Percentiles rank a stretch among this genome's conserved stretches.
Evolutionary conservation across 2,329 filamentous ascomycete genomes (phyloP).

Genomic region (Thermothelomyces thermophilus): DNA sequence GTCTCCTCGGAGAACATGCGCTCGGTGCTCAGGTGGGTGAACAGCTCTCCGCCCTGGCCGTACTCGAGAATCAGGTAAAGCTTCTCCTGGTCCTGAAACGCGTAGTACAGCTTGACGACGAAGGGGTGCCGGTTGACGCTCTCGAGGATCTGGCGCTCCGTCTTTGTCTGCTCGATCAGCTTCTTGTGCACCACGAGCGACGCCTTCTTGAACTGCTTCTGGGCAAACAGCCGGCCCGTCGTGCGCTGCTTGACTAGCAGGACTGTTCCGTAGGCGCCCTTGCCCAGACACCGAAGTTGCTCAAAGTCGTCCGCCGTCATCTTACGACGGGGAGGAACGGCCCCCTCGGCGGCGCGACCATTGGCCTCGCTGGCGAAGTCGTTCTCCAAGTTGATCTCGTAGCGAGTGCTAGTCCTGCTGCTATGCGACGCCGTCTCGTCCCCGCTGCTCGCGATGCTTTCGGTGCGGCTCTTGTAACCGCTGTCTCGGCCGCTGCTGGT

Average conservation of each 20-base stretch:
- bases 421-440: slow-evolving; percentile 65
- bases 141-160: slow-evolving; percentile 89
- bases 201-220: slow-evolving; percentile 98
- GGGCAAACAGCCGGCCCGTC: slow-evolving; percentile 86
- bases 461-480: slow-evolving; percentile 45
- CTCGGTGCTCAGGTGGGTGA: slow-evolving; percentile 88
- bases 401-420: slow-evolving; percentile 65
- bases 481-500: slow-evolving; percentile 51
- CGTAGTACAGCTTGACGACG: slow-evolving; percentile 96
- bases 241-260: slow-evolving; percentile 82
- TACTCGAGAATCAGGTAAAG: slow-evolving; percentile 97
- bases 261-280: slow-evolving; percentile 93
- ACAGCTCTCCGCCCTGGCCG: slow-evolving; percentile 92
- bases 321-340: slow-evolving; percentile 59
- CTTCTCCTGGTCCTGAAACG: slow-evolving; percentile 96
- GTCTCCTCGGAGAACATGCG: slow-evolving; percentile 90
- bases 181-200: slow-evolving; percentile 93
- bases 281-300: slow-evolving; percentile 83
- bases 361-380: slow-evolving; percentile 73
- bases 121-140: slow-evolving; percentile 95
- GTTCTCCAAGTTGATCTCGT: slow-evolving; percentile 76
- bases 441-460: slow-evolving; percentile 50
- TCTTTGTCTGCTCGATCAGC: slow-evolving; percentile 94
- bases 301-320: slow-evolving; percentile 92
- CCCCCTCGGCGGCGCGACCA: slow-evolving; percentile 46